Evolutionary conservation across 257 asterid genomes (phyloP), one percentile per base, ranked within the genome.

Genomic region (Verbena officinalis): DNA sequence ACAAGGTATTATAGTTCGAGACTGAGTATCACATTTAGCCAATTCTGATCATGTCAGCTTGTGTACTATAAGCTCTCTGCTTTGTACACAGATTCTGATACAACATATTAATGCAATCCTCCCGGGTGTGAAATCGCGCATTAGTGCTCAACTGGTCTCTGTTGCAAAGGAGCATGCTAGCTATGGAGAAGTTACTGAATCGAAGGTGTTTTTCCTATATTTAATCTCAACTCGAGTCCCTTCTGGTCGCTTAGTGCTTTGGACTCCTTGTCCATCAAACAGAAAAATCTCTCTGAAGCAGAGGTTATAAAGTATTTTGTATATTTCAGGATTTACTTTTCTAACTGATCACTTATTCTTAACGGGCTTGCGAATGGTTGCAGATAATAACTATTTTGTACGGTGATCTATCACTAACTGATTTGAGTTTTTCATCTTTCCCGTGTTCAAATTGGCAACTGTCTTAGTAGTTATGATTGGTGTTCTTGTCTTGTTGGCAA

Each of bases 151-250:
- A 30, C 78, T 94, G 64, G 90, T 82, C 64, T 74, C 93, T 69
- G 97, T 77, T 74, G 96, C 96, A 21, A 94, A 94, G 79, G 99
- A 94, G 85, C 90, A 88, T 65, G 89, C 99, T 66, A 84, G 96
- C 81, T 94, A 77, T 77, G 99, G 99, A 69, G 97, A 88, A 73
- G 83, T 88, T 69, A 81, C 91, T 0, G 99, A 90, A 77, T 88
- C 99, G 14, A 88, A 88, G 97, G 99, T 90, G 50, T 9, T 61
- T 14, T 64, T 33, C n/a, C 19, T 48, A 27, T 42, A 34, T 39
- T 48, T 69, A 34, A 55, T 65, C 65, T 56, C 45, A n/a, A 48
- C 55, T n/a, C 59, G 67, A 36, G 23, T 50, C 10, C 38, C 7
- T 73, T 24, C 5, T 60, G 40, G n/a, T 45, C 43, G 55, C 5